These are phyloP conservation scores for Elaeis guineensis DNA, from an alignment of 176 grass and related monocot species.

Conservation along the genomic window DNA sequence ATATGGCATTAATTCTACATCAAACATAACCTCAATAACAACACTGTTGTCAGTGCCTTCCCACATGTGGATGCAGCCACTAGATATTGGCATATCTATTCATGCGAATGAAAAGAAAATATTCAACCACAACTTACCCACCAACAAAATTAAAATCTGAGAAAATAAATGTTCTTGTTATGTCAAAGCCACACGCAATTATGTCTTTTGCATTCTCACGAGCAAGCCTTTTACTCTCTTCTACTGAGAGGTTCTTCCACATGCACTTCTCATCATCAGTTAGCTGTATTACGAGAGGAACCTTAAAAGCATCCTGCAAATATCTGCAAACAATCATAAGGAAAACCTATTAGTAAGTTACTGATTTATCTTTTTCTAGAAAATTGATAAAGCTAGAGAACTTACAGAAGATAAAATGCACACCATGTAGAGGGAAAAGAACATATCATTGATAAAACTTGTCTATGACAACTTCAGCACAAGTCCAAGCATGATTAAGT, in stretches of 20 bases:
- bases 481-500: too few species aligned
- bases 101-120: too few species aligned
- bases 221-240: conserved; percentile 80
- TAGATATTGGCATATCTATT: too few species aligned
- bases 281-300: conserved; percentile 89
- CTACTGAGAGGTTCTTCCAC: conserved; percentile 74
- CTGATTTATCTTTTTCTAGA: background rate
- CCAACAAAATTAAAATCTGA: conserved; percentile 73
- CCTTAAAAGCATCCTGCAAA: conserved; percentile 93
- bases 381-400: background rate
- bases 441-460: too few species aligned
- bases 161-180: conserved; percentile 88
- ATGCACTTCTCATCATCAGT: conserved; percentile 89
- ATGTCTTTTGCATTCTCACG: conserved; percentile 97
- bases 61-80: too few species aligned
- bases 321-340: conserved; percentile 39
- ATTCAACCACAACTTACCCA: conserved; percentile 38
- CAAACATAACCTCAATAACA: too few species aligned
- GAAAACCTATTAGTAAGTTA: conserved; percentile 3
- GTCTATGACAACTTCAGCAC: too few species aligned
- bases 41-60: too few species aligned
- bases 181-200: conserved; percentile 89
- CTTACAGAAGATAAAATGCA: too few species aligned
- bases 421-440: too few species aligned
- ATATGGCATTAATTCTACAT: too few species aligned